Evolutionary conservation across 495 filamentous ascomycete species (phyloP), one percentile per base, ranked within the genome.

Genomic region (Penicillium taxi): DNA sequence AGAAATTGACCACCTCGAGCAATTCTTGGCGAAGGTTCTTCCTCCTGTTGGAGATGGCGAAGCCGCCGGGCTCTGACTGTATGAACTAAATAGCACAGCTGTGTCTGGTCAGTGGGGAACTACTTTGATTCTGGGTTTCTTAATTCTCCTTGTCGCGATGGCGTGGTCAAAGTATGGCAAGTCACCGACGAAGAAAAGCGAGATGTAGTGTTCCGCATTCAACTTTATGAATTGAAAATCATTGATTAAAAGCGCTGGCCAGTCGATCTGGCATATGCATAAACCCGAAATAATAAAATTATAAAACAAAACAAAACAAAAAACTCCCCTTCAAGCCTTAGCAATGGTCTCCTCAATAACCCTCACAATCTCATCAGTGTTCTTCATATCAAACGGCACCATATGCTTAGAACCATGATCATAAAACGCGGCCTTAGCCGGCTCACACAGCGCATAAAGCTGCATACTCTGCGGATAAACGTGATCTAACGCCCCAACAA

Each of bases 1-100:
- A 41, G 90, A 96, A 66, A 80, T 96, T 38, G 73, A 87, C 41
- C 81, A 94, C 47, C 61, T 96, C 22, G 87, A 94, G 63, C 64
- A 62, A 15, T 96, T 84, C 66, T 48, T 96, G 25, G 63, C 67
- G 13, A 65, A 77, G 46, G 61, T 62, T 13, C 59, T 94, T 29
- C 81, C 84, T 44, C 17, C 70, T 47, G 41, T 70, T 48, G 43
- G 86, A 55, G 44, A 75, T 70, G 13, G 70, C 58, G 17, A 41
- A 15, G 20, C 67, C 62, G 37, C 80, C 67, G 46, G 73, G 38
- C 41, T 64, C 64, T 64, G 78, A 67, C 56, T 66, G 44, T 53
- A 47, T 33, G 44, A 46, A 38, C n/a, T n/a, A n/a, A n/a, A 23
- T 12, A 39, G 19, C 18, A 13, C 21, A 21, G 22, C 11, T 24